A percentile compares a stretch with the other conserved stretches of the same genome.
These are phyloP conservation scores for Hypoxylon fragiforme DNA, from an alignment of 495 filamentous ascomycete species.

Conservation along the genomic window DNA sequence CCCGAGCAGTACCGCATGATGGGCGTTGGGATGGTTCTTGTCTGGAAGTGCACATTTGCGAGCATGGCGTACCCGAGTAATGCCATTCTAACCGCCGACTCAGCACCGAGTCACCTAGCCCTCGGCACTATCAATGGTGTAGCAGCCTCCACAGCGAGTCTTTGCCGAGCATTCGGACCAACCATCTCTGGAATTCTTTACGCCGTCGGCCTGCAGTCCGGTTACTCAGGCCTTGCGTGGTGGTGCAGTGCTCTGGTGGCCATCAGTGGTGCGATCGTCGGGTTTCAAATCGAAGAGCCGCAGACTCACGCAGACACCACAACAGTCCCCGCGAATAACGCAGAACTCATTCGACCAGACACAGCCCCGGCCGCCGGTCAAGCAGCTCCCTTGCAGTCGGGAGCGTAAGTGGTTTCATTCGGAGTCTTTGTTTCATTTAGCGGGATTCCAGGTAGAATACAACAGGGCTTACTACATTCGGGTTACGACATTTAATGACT, in stretches of 20 bases:
- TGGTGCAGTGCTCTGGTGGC: conserved; percentile 83
- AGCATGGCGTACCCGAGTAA: conserved; percentile 85
- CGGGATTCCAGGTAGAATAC: conserved; percentile 20
- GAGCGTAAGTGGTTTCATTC: conserved; percentile 10
- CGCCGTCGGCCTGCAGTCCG: conserved; percentile 72
- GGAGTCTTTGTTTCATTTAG: conserved; percentile 23
- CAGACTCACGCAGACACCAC: conserved; percentile 44
- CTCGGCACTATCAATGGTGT: conserved; percentile 91
- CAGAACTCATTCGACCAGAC: conserved; percentile 21
- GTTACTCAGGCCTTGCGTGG: conserved; percentile 87
- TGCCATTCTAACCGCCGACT: conserved; percentile 81
- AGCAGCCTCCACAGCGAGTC: conserved; percentile 86
- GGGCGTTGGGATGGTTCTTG: conserved; percentile 72
- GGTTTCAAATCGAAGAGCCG: conserved; percentile 53
- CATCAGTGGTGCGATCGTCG: conserved; percentile 64
- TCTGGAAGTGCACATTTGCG: conserved; percentile 87
- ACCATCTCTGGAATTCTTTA: conserved; percentile 86
- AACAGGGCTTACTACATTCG: conserved; percentile 25
- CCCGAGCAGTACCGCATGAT: conserved; percentile 69
- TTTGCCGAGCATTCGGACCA: conserved; percentile 85
- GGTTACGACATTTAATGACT: conserved; percentile 39
- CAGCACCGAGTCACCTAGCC: conserved; percentile 75
- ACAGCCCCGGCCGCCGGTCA: conserved; percentile 1
- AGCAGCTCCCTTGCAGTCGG: conserved; percentile 7
- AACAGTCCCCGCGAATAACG: conserved; percentile 19